A percentile compares a stretch with the other conserved stretches of the same genome.
phyloP scores from a whole-genome alignment of 2,329 filamentous ascomycete species.

The Elsinoe fawcettii region DNA sequence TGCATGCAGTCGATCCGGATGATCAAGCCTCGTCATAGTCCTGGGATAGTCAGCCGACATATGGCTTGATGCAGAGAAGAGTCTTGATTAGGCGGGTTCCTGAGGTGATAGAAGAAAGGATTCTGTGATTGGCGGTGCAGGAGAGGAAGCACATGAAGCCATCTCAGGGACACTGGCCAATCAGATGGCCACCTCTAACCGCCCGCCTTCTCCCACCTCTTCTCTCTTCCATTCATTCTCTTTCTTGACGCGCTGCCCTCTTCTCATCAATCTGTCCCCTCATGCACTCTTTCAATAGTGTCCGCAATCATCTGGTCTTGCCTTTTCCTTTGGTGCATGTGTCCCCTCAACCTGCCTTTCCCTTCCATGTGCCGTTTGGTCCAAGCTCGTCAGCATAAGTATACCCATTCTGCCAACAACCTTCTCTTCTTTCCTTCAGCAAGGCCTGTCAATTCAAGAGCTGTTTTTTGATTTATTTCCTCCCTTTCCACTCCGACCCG shows the following conservation, averaged over 20 bases:
- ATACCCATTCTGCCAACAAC: slow-evolving; percentile 18
- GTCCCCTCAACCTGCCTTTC: slow-evolving; percentile 7
- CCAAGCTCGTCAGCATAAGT: slow-evolving; percentile 18
- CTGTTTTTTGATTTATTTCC: slow-evolving; percentile 39
- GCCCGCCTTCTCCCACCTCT: slow-evolving; percentile 10
- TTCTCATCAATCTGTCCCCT: slow-evolving; percentile 3
- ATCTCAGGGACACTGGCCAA: background rate
- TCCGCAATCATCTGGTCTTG: slow-evolving; percentile 6
- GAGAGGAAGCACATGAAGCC: slow-evolving; percentile 6
- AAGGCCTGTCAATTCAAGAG: slow-evolving; percentile 45
- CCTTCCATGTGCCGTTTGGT: background rate
- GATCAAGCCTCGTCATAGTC: slow-evolving; percentile 12
- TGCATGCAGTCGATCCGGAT: slow-evolving; percentile 9
- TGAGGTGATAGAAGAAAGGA: slow-evolving; percentile 9
- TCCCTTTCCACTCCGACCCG: slow-evolving; percentile 24
- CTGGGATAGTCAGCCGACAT: slow-evolving; percentile 5
- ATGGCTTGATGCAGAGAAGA: slow-evolving; percentile 5
- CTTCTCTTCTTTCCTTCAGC: slow-evolving; percentile 38
- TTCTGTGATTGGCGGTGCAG: slow-evolving; percentile 12
- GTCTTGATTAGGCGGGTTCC: slow-evolving; percentile 10
- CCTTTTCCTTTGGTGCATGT: background rate
- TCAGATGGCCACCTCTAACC: slow-evolving; percentile 7
- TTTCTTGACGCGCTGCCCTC: slow-evolving; percentile 6
- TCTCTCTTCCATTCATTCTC: slow-evolving; percentile 13
- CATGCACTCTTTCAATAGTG: slow-evolving; percentile 15